These are phyloP conservation scores for Thalia dealbata DNA, from an alignment of 176 grass and related monocot species.

Conservation along the genomic window DNA sequence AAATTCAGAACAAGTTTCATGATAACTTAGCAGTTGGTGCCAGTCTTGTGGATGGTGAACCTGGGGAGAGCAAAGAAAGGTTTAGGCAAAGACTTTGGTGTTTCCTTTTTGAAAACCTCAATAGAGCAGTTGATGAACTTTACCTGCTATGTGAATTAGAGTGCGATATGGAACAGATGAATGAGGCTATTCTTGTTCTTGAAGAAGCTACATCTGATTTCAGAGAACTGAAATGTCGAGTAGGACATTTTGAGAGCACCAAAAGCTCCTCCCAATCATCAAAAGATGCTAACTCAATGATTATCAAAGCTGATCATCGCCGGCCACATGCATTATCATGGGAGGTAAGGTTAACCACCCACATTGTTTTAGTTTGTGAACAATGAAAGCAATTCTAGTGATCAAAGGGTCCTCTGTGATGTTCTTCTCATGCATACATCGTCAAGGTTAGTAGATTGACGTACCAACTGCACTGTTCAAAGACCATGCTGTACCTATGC, in stretches of 20 bases:
- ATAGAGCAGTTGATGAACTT: constrained; percentile 94
- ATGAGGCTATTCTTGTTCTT: constrained; percentile 95
- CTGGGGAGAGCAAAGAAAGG: constrained; percentile 90
- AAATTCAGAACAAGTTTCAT: constrained; percentile 29
- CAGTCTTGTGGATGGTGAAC: constrained; percentile 48
- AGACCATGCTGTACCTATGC: no score
- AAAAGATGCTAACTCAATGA: constrained; percentile 58
- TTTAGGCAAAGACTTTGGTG: constrained; percentile 99
- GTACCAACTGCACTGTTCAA: not conserved
- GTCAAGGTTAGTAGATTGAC: not conserved
- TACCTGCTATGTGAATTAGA: constrained; percentile 97
- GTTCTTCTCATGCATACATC: not conserved
- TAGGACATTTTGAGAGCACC: constrained; percentile 82
- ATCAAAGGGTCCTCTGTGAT: not conserved
- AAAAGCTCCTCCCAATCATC: constrained; percentile 47
- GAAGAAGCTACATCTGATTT: constrained; percentile 96
- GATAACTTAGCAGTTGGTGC: constrained; percentile 22
- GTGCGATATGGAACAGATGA: constrained; percentile 99
- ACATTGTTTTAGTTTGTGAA: not conserved
- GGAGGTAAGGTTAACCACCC: constrained; percentile 46
- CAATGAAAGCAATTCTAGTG: not conserved
- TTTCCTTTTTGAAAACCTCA: constrained; percentile 99
- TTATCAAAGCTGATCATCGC: constrained; percentile 78
- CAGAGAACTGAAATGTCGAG: constrained; percentile 78
- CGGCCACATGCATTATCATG: constrained; percentile 94